These are phyloP conservation scores for Naumovozyma dairenensis DNA, from an alignment of 805 yeast species.

Conservation along the genomic window DNA sequence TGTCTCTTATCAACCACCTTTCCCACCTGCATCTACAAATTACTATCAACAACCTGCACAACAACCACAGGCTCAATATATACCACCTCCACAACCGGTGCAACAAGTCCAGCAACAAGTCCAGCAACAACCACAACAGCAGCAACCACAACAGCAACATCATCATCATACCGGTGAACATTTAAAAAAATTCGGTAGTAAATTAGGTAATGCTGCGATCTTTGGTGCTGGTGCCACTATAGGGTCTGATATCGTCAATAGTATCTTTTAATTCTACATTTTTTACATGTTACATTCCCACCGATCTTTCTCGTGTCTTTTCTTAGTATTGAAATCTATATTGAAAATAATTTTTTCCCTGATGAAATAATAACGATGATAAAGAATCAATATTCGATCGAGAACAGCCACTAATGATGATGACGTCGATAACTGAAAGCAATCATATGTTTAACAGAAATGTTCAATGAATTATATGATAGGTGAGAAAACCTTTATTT, in stretches of 20 bases:
- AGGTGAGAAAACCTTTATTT: too few species aligned
- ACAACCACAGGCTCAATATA: conserved; percentile 13
- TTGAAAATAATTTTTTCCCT: too few species aligned
- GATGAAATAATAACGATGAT: too few species aligned
- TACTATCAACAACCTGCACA: conserved; percentile 33
- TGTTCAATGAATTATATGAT: too few species aligned
- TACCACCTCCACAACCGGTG: conserved; percentile 2
- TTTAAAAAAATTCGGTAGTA: conserved; percentile 60
- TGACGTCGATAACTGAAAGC: too few species aligned
- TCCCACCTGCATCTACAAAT: conserved; percentile 42
- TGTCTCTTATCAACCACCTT: conserved; percentile 19
- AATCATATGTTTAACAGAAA: too few species aligned
- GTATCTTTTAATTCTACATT: conserved; percentile 45
- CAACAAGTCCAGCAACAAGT: conserved; percentile 26
- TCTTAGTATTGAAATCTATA: too few species aligned
- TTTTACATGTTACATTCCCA: too few species aligned
- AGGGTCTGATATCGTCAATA: conserved; percentile 72
- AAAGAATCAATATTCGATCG: too few species aligned
- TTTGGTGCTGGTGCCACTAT: conserved; percentile 96
- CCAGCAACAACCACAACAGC: conserved; percentile 27
- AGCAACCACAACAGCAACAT: conserved; percentile 27
- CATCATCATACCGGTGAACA: conserved; percentile 24
- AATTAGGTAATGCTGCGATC: conserved; percentile 84
- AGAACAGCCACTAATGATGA: too few species aligned
- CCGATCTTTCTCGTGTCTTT: too few species aligned